phyloP scores from a whole-genome alignment of 495 filamentous ascomycete genomes.

The Pseudomonodictys pantanalensis region DNA sequence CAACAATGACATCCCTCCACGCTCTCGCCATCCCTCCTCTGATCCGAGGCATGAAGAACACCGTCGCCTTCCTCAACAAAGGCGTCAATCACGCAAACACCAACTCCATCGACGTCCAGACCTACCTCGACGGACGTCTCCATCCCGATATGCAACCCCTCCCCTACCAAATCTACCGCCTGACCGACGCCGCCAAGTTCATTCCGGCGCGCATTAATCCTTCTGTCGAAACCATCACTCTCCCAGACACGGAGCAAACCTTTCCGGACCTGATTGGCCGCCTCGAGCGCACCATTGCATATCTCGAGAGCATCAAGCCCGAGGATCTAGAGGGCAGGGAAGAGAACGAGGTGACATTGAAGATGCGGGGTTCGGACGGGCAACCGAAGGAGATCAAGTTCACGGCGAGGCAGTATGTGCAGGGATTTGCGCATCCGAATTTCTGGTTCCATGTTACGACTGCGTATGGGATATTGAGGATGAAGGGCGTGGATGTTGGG shows the following conservation, averaged over 20 bases:
- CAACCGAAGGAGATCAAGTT: constrained; percentile 14
- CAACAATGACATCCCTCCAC: constrained; percentile 14
- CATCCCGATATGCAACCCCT: constrained; percentile 30
- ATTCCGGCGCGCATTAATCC: constrained; percentile 2
- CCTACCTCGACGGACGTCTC: constrained; percentile 21
- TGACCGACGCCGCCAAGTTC: constrained; percentile 25
- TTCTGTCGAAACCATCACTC: background rate
- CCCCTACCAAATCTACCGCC: constrained; percentile 31
- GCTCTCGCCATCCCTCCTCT: constrained; percentile 12
- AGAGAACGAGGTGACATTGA: constrained; percentile 3
- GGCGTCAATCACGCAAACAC: constrained; percentile 24
- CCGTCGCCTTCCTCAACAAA: constrained; percentile 25
- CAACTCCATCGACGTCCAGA: constrained; percentile 18
- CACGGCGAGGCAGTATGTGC: constrained; percentile 38
- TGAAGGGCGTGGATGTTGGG: constrained; percentile 55
- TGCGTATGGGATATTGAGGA: constrained; percentile 55
- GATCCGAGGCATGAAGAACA: constrained; percentile 27
- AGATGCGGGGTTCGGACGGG: background rate
- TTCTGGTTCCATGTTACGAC: constrained; percentile 58
- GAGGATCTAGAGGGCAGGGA: constrained; percentile 26
- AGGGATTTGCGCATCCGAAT: constrained; percentile 50
- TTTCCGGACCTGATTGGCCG: constrained; percentile 25
- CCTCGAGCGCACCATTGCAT: constrained; percentile 23
- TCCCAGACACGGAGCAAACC: constrained; percentile 27
- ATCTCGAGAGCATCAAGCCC: constrained; percentile 14